Evolutionary conservation across 257 asterid genomes (phyloP), one percentile per base, ranked within the genome.

Genomic region (Solanum medicagineum): DNA sequence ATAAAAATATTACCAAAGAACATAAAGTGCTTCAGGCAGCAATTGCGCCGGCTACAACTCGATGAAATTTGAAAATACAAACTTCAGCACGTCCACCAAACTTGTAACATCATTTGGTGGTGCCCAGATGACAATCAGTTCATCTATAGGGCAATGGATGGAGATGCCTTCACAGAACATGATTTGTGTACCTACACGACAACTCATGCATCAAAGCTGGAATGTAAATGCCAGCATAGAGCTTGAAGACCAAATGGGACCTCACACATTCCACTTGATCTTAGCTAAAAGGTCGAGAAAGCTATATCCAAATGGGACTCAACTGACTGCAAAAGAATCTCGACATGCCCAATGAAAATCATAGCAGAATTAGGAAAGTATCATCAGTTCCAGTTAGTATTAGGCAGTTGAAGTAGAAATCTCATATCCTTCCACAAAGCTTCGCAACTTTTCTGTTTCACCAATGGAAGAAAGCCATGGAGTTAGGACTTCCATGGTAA

Each of bases 391-490:
- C 83, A 24, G 83, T 77, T 77, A 10, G 83, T 51, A 26, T 51
- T 53, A 77, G 26, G 63, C 83, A 51, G 83, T 77, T 40, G 89
- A 87, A 85, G 85, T 87, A 88, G 94, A 89, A 86, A 90, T 94
- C 84, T 82, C 84, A 22, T 80, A 81, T 22, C 94, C 96, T 68
- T 80, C 88, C 32, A 93, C 91, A 85, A 96, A 94, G 74, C 85
- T 89, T 10, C 86, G 86, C 51, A 94, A 60, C 57, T 92, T 93
- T 24, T 93, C 94, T 8, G 85, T 90, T 92, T 92, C 90, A 8
- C 97, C 98, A 57, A 89, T 92, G 1, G 90, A 91, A 85, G 98
- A 81, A 83, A 94, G 92, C 99, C 99, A 96, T 85, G 89, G 93
- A 0, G 93, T 92, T 56, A 96, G 97, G 54, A 92, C 90, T 63